Base-by-base conservation (phyloP, 1,284 basidiomycete species). In the Tylopilus sp. region DNA sequence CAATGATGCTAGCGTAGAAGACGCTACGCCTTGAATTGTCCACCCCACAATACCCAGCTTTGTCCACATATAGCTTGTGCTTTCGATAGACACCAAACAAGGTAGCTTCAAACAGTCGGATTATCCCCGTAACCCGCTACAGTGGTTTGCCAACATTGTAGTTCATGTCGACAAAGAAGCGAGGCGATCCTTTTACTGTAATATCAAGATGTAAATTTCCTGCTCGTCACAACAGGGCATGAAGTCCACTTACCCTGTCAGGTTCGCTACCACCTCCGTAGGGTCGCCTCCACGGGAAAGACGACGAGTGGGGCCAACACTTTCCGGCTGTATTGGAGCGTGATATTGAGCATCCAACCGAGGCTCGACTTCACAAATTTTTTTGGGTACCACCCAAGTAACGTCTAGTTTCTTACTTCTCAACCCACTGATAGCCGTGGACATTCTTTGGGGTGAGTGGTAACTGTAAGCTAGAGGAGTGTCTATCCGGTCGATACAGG, bases 311-410 rank as follows among this genome's bases (percentile, higher is more conserved):
- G 21, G 21, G 21, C 3, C 3, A 23, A 6, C 21, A 3, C 6
- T 23, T 23, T n/a, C n/a, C n/a, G n/a, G n/a, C n/a, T n/a, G n/a
- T n/a, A n/a, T n/a, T n/a, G n/a, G n/a, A n/a, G n/a, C n/a, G n/a
- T n/a, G 41, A 44, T 30, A 15, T 18, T 9, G n/a, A 26, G 8
- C 34, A 33, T 4, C 46, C 54, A 55, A 57, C 55, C 34, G 41
- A 54, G 35, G 34, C 19, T 8, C 19, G 4, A 41, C 16, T 29
- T 44, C 6, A 11, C 7, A 50, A 36, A 13, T 58, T 59, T 62
- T 48, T 13, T 23, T 29, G 43, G 7, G 56, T 54, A 61, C 53
- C 46, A 48, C 53, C 36, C n/a, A 13, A 46, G 45, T 56, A 16
- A 16, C 29, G 18, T 29, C 23, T 18, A 15, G 30, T 38, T 46